phyloP scores from a whole-genome alignment of 2,329 filamentous ascomycete genomes.

The Calcarisporium arbuscula region DNA sequence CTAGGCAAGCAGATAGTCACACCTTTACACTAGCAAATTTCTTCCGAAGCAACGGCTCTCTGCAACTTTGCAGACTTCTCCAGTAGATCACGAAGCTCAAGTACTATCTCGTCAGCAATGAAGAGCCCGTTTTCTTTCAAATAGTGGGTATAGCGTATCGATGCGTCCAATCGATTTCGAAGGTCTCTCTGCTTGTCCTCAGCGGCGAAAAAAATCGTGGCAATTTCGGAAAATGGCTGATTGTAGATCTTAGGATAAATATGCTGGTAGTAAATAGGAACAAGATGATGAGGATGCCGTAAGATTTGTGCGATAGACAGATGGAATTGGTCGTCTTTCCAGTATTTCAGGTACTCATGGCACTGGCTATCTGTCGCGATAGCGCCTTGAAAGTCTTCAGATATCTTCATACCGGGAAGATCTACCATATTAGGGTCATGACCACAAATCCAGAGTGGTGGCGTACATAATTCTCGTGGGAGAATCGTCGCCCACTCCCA shows the following conservation, averaged over 20 bases:
- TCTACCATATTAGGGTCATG: slow-evolving; percentile 5
- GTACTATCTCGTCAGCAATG: slow-evolving; percentile 4
- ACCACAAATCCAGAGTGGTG: slow-evolving; percentile 10
- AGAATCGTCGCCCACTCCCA: slow-evolving; percentile 18
- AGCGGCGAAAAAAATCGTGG: too few species aligned
- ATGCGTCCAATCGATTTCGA: slow-evolving; percentile 9
- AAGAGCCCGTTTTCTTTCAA: slow-evolving; percentile 7
- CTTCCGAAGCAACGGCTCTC: too few species aligned
- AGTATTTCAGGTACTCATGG: slow-evolving; percentile 5
- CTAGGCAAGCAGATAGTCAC: too few species aligned
- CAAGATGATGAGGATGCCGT: slow-evolving; percentile 7
- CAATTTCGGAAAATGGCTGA: too few species aligned
- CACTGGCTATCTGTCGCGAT: too few species aligned
- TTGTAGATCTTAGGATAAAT: too few species aligned
- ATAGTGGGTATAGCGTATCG: slow-evolving; percentile 10
- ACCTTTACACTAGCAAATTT: too few species aligned
- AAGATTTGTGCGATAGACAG: slow-evolving; percentile 9
- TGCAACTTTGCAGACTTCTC: too few species aligned
- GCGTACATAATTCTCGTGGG: slow-evolving; percentile 11
- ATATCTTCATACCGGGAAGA: slow-evolving; percentile 2
- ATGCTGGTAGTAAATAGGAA: slow-evolving; percentile 8
- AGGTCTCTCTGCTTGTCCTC: too few species aligned
- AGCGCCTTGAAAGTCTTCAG: not conserved
- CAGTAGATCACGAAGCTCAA: too few species aligned
- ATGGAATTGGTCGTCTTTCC: slow-evolving; percentile 2